Base-by-base conservation (phyloP, 768 basidiomycete species). In the Boletellus sp. region DNA sequence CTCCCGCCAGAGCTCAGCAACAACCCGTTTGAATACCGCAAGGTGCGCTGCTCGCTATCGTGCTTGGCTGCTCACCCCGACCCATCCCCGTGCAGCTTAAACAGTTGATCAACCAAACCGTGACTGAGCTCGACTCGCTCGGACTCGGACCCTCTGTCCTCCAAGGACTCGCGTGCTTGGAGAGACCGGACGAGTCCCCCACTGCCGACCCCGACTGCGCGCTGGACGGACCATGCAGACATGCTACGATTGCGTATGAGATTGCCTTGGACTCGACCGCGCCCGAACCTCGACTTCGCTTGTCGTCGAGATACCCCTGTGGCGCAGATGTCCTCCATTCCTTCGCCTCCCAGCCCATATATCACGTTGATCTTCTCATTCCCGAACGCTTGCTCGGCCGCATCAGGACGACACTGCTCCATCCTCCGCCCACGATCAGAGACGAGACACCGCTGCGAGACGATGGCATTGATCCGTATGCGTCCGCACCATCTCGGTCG, bases 11-110 rank as follows among this genome's bases (percentile, higher is more conserved):
- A 92, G 48, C 75, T 94, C 58, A 75, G 81, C 23, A 77, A 85
- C 19, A 86, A 83, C 63, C 84, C 89, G 1, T 86, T 96, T 47
- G 83, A 93, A 62, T 96, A 96, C 63, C 77, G 88, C 28, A 83
- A 85, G 74, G 90, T 88, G 48, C 23, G 50, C 7, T 17, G 31
- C 11, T 15, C n/a, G 6, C n/a, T n/a, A n/a, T n/a, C n/a, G n/a
- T n/a, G n/a, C n/a, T n/a, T n/a, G n/a, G n/a, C n/a, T n/a, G n/a
- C n/a, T n/a, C n/a, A n/a, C n/a, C n/a, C n/a, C n/a, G n/a, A n/a
- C n/a, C n/a, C n/a, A n/a, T n/a, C n/a, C n/a, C n/a, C 32, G 11
- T 16, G 7, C n/a, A 95, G 88, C 82, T 97, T 48, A 96, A 97
- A 71, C 92, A 89, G 59, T 72, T 94, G 26, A 94, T 97, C 57